Conservation (phyloP, 2,329 filamentous ascomycete genomes). For the Penicillium paneum region DNA sequence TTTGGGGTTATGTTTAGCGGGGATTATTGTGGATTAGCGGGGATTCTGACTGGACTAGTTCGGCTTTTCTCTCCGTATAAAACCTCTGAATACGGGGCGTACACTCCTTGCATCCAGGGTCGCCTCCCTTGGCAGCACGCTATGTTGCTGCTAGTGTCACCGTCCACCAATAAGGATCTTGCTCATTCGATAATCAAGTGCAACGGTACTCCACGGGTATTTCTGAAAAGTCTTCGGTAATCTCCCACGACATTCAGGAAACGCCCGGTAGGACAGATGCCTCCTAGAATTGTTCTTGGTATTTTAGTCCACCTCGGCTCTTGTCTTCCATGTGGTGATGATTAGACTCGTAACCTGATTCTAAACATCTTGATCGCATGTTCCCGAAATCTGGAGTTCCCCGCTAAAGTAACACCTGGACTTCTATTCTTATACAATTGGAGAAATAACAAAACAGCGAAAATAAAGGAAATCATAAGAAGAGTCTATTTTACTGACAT, state of each 20-base stretch:
- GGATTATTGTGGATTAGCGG: not conserved
- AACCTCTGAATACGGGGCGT: not conserved
- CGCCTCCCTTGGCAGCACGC: not conserved
- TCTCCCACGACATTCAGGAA: not conserved
- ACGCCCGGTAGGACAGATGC: not conserved
- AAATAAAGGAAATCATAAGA: not conserved
- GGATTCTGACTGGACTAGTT: not conserved
- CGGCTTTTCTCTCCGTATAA: not conserved
- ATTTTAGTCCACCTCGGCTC: constrained; percentile 1
- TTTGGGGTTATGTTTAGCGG: not conserved
- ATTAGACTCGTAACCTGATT: not conserved
- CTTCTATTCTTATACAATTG: not conserved
- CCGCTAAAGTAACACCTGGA: not conserved
- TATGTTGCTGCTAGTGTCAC: constrained; percentile 1
- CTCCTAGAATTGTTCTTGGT: not conserved
- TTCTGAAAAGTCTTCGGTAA: not conserved
- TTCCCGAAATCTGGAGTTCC: not conserved
- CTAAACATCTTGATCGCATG: not conserved
- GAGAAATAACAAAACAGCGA: not conserved
- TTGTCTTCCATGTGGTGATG: constrained; percentile 1
- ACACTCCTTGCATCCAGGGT: not conserved
- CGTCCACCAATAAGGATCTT: not conserved
- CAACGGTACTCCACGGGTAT: not conserved
- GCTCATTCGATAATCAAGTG: not conserved
- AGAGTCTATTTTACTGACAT: too few species aligned